phyloP scores from a whole-genome alignment of 169 alveolate genomes.

The Pseudocohnilembus persalinus region DNA sequence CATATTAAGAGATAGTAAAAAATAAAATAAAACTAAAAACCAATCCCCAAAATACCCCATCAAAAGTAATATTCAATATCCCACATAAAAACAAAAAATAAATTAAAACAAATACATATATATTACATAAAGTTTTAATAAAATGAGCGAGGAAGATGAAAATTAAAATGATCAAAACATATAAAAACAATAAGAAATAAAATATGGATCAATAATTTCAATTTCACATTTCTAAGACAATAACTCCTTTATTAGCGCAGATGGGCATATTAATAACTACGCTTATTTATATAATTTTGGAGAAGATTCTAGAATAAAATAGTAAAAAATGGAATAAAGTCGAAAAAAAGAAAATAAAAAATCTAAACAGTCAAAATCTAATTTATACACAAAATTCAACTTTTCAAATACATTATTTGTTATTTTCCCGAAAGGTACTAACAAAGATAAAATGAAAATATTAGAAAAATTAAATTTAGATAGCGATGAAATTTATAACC shows the following conservation, averaged over 20 bases:
- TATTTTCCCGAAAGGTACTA: conserved; percentile 11
- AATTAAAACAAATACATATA: not conserved
- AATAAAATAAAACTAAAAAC: too few species aligned
- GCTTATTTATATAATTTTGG: not conserved
- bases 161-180: not conserved
- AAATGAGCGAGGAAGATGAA: not conserved
- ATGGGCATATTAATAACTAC: conserved; percentile 11
- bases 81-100: too few species aligned
- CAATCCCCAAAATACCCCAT: too few species aligned
- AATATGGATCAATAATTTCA: conserved; percentile 26
- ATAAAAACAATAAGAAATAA: conserved; percentile 11
- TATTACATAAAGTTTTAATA: too few species aligned
- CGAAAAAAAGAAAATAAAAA: not conserved
- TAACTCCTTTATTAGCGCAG: conserved; percentile 20
- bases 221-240: conserved; percentile 23
- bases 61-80: too few species aligned
- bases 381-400: not conserved
- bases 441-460: not conserved
- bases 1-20: too few species aligned
- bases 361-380: not conserved
- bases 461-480: conserved; percentile 1
- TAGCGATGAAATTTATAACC: not conserved
- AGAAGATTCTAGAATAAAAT: not conserved
- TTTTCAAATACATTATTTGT: conserved; percentile 13
- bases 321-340: not conserved